These are phyloP conservation scores for Mallotus nudiflorus DNA, from an alignment of 345 rosid species.

Conservation along the genomic window DNA sequence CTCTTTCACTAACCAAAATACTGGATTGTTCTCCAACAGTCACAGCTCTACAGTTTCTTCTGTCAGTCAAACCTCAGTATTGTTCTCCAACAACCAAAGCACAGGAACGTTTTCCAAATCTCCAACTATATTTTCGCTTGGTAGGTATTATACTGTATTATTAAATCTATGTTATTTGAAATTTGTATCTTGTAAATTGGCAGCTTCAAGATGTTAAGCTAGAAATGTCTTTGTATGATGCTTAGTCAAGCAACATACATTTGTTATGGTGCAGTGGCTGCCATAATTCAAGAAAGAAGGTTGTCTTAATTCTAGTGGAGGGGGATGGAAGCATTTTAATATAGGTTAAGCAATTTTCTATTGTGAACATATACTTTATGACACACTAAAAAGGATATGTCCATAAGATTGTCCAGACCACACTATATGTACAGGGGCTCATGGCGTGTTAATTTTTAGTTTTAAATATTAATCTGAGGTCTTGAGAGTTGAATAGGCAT, in stretches of 20 bases:
- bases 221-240: background rate
- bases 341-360: background rate
- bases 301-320: constrained; percentile 2
- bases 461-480: background rate
- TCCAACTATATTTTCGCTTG: constrained; percentile 45
- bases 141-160: constrained; percentile 32
- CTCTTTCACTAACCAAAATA: background rate
- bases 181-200: background rate
- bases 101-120: constrained; percentile 27
- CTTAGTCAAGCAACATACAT: background rate
- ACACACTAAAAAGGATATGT: no score
- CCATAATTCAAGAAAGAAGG: background rate
- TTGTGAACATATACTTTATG: background rate
- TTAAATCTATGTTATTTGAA: constrained; percentile 10
- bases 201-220: constrained; percentile 7
- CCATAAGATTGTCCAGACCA: no score
- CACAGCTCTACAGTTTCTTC: constrained; percentile 4
- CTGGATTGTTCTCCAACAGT: constrained; percentile 21
- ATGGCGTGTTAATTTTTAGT: background rate
- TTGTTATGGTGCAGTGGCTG: background rate
- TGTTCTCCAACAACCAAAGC: constrained; percentile 15
- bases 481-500: background rate
- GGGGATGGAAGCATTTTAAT: background rate
- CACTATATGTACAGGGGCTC: background rate
- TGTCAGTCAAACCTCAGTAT: constrained; percentile 6